Evolutionary conservation across 495 filamentous ascomycete species (phyloP).

Genomic region (Rostrohypoxylon terebratum): DNA sequence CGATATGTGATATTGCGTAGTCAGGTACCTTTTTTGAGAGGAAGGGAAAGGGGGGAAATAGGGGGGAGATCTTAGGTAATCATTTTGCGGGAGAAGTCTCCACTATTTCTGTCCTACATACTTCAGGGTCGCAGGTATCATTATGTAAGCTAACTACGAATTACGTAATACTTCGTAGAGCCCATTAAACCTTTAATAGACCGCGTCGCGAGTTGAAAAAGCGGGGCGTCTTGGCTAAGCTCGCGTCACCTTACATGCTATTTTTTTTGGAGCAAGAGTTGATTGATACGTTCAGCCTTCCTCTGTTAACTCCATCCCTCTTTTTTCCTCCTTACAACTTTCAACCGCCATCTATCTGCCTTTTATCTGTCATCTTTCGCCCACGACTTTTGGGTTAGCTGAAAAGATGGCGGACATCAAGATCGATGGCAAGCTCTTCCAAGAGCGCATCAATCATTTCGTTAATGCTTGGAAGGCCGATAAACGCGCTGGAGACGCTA

Average conservation of each 20-base stretch:
- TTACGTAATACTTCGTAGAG: background rate
- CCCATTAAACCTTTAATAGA: slow-evolving; percentile 36
- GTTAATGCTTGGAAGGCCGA: slow-evolving; percentile 93
- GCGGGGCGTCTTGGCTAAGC: slow-evolving; percentile 18
- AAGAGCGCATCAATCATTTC: slow-evolving; percentile 88
- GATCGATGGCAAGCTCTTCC: slow-evolving; percentile 92
- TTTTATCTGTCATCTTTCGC: slow-evolving; percentile 40
- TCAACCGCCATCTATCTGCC: slow-evolving; percentile 17
- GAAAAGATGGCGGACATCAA: slow-evolving; percentile 73
- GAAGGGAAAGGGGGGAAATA: background rate
- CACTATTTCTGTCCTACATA: no score
- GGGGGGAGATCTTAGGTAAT: slow-evolving; percentile 1
- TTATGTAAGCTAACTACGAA: background rate
- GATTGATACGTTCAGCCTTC: slow-evolving; percentile 28
- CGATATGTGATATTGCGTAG: background rate
- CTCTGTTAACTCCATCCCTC: slow-evolving; percentile 25
- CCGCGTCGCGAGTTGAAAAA: slow-evolving; percentile 45
- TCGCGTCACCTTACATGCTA: slow-evolving; percentile 42
- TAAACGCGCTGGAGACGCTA: slow-evolving; percentile 81
- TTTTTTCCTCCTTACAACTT: slow-evolving; percentile 44
- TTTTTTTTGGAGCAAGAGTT: slow-evolving; percentile 28
- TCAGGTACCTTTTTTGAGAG: background rate
- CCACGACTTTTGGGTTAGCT: slow-evolving; percentile 43
- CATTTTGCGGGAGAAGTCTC: slow-evolving; percentile 6
- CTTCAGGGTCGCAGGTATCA: background rate